A percentile compares a stretch with the other conserved stretches of the same genome.
phyloP scores from a whole-genome alignment of 2,329 filamentous ascomycete genomes.

The Pezicula neosporulosa region DNA sequence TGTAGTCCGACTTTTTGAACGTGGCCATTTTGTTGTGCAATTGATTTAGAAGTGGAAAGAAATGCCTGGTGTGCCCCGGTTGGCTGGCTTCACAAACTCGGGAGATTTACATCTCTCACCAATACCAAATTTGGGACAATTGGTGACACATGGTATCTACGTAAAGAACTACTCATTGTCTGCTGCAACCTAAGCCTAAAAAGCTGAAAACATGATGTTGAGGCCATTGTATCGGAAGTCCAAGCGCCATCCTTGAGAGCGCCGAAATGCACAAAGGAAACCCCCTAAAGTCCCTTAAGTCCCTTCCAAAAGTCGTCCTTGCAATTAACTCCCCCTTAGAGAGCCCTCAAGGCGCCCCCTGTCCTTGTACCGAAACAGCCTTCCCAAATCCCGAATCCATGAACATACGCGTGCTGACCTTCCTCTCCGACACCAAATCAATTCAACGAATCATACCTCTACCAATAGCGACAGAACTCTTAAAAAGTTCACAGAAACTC shows the following conservation, averaged over 20 bases:
- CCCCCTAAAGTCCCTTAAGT: conserved; percentile 6
- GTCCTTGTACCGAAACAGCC: neutral
- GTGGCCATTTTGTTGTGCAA: too few relatives aligned
- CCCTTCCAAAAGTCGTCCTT: conserved; percentile 8
- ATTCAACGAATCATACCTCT: neutral
- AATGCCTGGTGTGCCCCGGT: too few relatives aligned
- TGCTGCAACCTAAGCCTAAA: conserved; percentile 11
- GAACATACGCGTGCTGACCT: too few relatives aligned
- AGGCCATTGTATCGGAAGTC: conserved; percentile 11
- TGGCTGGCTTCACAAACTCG: too few relatives aligned
- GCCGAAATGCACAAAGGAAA: conserved; percentile 17
- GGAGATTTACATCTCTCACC: neutral
- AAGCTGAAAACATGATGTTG: conserved; percentile 6
- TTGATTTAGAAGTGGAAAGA: too few relatives aligned
- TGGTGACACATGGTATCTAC: neutral
- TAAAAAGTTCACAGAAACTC: conserved; percentile 22
- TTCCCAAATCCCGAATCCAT: conserved; percentile 1
- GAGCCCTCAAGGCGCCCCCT: neutral
- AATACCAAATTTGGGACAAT: neutral
- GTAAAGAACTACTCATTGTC: conserved; percentile 8
- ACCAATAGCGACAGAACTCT: neutral
- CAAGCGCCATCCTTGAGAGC: conserved; percentile 13
- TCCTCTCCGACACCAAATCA: neutral
- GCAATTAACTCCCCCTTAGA: conserved; percentile 9
- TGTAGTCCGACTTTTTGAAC: too few relatives aligned